Base-by-base conservation (phyloP, 345 rosid species). In the Leavenworthia alabamica region DNA sequence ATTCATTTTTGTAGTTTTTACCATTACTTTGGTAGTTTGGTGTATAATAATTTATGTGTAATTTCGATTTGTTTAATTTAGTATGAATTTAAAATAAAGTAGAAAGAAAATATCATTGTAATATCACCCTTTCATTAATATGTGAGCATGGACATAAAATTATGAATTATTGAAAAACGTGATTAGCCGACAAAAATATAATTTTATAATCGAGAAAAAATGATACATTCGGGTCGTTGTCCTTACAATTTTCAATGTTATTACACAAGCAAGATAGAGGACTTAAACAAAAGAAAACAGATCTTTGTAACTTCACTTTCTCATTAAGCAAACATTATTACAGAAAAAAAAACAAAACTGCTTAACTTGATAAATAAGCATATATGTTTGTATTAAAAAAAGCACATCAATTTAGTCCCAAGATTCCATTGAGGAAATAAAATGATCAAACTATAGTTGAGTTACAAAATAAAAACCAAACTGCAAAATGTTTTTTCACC, bases 311-410 rank as follows among this genome's bases (percentile, higher is more conserved):
- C 17, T 42, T 57, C 14, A 40, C 27, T 35, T 67, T 48, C 43
- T 48, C 44, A 50, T n/a, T 15, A 8, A 36, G 57, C 48, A 50
- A 59, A 49, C 53, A 60, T 33, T 43, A 60, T 47, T 56, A 57
- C 58, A 48, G n/a, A n/a, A n/a, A n/a, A n/a, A n/a, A 14, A 60
- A 23, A 52, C 26, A 60, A 51, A 23, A 60, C 26, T 17, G 48
- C 17, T 60, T 24, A 41, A 42, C 47, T 60, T 60, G 52, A 42
- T 15, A 68, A 41, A 13, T 26, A 33, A 35, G 15, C 43, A 16
- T 66, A 32, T 11, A 20, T 10, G 10, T 54, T 56, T 16, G 31
- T 36, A 54, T 66, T 66, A 45, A 55, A 56, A 56, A 64, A 33
- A 27, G 3, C 12, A 69, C 56, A 69, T 35, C 49, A 52, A 14